Evolutionary conservation across 306 rosid species (phyloP).

Genomic region (barrel medic (Medicago truncatula)): MtrunA17r5.0-ANR NC_053042.1:7137001-7137500

Average conservation of each 20-base stretch:
- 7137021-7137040: no score
- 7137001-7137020: no score
- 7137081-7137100: no score
- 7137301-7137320: no score
- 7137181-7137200: no score
- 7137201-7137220: no score
- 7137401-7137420: not conserved
- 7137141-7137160: not conserved
- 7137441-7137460: conserved; percentile 33
- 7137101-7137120: not conserved
- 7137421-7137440: conserved; percentile 31
- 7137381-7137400: not conserved
- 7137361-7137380: not conserved
- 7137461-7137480: not conserved
- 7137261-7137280: not conserved
- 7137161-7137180: not conserved
- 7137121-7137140: not conserved
- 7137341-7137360: not conserved
- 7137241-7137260: no score
- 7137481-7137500: conserved; percentile 17
- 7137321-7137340: not conserved
- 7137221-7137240: no score
- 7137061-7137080: no score
- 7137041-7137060: no score
- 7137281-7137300: no score